Base-by-base conservation (phyloP, 129 eudicot genomes). In the Chrysanthemum lavandulifolium region DNA sequence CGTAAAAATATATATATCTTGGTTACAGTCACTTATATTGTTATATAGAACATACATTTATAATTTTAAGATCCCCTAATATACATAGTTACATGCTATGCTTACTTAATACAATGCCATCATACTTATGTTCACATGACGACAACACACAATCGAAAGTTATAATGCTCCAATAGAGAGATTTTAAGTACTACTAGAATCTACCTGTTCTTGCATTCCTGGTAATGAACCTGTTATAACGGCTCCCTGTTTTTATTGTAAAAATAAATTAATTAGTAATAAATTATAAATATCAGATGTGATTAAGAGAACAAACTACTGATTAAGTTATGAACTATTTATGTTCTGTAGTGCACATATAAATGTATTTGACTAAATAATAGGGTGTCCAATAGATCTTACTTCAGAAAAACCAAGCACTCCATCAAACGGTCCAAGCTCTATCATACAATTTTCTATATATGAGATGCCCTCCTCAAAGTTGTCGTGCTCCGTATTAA, bases 371-470 rank as follows among this genome's bases (percentile, higher is more conserved):
- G 5, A 51, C 19, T 65, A 3, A 14, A 43, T 14, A 9, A 51
- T 0, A 2, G 4, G n/a, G 5, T 68, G 9, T 3, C 29, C 2
- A 2, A 66, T 3, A 2, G 50, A 6, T 5, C 5, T 33, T 59
- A 85, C 89, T 82, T 81, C 66, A 58, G 86, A 81, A 51, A 85
- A 75, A 13, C 89, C 89, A 10, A 85, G 71, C 65, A 82, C 63
- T 4, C 89, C 89, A 43, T 82, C 89, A 56, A 85, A 75, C 3
- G 86, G 89, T 61, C 86, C 89, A 72, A 78, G 74, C 82, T 76
- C 80, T 49, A 78, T 10, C 89, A 85, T 85, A 45, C 73, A 27
- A 18, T 68, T 80, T 72, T 85, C 84, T 6, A 85, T 75, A 61
- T 75, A 82, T 54, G 74, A 50, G 7, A 85, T 76, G 10, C 78